A percentile compares a stretch with the other conserved stretches of the same genome.
phyloP scores from a whole-genome alignment of 2,329 filamentous ascomycete species.

The Diplocarpon mali region DNA sequence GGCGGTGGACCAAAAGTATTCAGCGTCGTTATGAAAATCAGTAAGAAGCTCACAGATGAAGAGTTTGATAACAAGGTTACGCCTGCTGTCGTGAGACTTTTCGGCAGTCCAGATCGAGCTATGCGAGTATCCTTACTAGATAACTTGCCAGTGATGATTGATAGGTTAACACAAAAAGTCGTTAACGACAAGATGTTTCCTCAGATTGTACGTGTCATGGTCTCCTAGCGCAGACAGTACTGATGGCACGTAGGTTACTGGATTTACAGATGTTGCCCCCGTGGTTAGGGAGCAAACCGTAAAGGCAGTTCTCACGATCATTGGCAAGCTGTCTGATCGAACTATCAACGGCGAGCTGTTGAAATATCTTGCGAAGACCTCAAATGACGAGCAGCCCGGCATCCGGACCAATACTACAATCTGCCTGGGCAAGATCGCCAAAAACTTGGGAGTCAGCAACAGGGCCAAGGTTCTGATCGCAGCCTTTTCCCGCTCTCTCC shows the following conservation, averaged over 20 bases:
- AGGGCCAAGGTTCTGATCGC: slow-evolving; percentile 85
- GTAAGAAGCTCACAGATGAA: slow-evolving; percentile 73
- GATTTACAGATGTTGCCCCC: slow-evolving; percentile 85
- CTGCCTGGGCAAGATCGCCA: slow-evolving; percentile 90
- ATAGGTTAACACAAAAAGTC: slow-evolving; percentile 73
- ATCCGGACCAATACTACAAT: slow-evolving; percentile 98
- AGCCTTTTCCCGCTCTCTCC: slow-evolving; percentile 77
- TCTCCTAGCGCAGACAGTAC: not conserved
- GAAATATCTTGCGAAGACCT: slow-evolving; percentile 84
- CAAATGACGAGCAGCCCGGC: slow-evolving; percentile 93
- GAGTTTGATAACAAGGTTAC: slow-evolving; percentile 80
- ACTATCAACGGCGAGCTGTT: slow-evolving; percentile 89
- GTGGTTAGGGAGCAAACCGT: slow-evolving; percentile 92
- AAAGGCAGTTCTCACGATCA: slow-evolving; percentile 81
- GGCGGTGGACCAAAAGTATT: slow-evolving; percentile 91
- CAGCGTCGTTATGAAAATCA: slow-evolving; percentile 79
- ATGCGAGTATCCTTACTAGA: slow-evolving; percentile 86
- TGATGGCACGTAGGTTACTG: slow-evolving; percentile 53
- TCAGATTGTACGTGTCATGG: slow-evolving; percentile 52
- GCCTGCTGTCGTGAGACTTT: slow-evolving; percentile 77
- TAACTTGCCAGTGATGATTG: slow-evolving; percentile 82
- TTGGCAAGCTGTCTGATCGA: slow-evolving; percentile 82
- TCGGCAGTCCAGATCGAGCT: slow-evolving; percentile 82
- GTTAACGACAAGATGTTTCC: slow-evolving; percentile 97
- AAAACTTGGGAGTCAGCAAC: slow-evolving; percentile 67